phyloP scores from a whole-genome alignment of 257 asterid species.

The Rehmannia glutinosa region DNA sequence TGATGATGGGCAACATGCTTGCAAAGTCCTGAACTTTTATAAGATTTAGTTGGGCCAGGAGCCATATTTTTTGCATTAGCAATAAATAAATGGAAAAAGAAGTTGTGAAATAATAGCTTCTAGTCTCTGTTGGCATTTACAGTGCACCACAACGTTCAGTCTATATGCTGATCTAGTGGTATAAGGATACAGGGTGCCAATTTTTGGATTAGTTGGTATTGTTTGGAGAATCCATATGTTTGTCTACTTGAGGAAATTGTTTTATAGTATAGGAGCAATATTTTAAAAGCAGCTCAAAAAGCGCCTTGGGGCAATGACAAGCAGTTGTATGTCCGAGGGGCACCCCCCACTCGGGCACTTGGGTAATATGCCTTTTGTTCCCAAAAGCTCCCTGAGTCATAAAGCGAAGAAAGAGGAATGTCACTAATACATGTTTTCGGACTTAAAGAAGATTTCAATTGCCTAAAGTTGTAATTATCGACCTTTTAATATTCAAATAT shows the following conservation, averaged over 20 bases:
- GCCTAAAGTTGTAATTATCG: background rate
- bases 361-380: background rate
- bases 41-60: constrained; percentile 12
- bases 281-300: background rate
- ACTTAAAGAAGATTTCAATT: background rate
- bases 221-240: background rate
- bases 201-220: background rate
- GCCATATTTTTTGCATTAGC: background rate
- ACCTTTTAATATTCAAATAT: no score
- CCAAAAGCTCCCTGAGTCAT: background rate
- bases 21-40: constrained; percentile 8
- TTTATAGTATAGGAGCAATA: background rate
- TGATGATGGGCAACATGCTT: constrained; percentile 42
- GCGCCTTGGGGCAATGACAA: background rate
- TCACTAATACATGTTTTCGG: no score
- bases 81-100: constrained; percentile 15
- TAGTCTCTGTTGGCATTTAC: constrained; percentile 9
- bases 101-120: constrained; percentile 1
- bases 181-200: background rate
- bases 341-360: no score
- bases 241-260: background rate
- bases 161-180: constrained; percentile 7
- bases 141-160: no score
- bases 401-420: no score
- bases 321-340: no score